Evolutionary conservation across 2,329 filamentous ascomycete species (phyloP), one percentile per base, ranked within the genome.

Genomic region (Microthyrium microscopicum): DNA sequence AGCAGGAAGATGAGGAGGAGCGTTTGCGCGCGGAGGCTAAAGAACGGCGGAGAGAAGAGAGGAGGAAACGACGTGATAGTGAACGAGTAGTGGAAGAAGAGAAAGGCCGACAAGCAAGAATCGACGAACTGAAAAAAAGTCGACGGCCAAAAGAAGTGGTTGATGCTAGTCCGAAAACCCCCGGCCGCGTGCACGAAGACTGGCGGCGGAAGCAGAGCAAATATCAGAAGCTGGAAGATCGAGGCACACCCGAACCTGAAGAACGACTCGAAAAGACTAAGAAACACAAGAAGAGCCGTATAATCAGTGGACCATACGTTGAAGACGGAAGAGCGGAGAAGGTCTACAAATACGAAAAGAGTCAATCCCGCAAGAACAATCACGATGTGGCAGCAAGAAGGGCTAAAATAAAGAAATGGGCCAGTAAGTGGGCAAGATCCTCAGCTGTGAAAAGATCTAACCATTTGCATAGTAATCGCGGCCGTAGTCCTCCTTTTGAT

Each of bases 331-430:
- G 51, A n/a, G 44, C 52, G 12, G 31, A 52, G 26, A 52, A 61
- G 21, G 53, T 54, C 4, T 54, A 60, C 19, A 53, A 59, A 33
- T 52, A 54, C 28, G 45, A 47, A 44, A 54, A 55, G 39, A 51
- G 42, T 47, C 19, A 37, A 32, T 11, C 48, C 54, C 16, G 49
- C 54, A 16, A 56, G 57, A 32, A 55, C 59, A 33, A 52, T 57
- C 20, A 46, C 51, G 25, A 47, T 46, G 20, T 43, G 38, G 44
- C 42, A 53, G 50, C 51, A 53, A 48, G 53, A 61, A 52, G 45
- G 50, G 44, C 53, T 37, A n/a, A 75, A 77, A 54, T 70, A 69
- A 44, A 64, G 73, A 41, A 68, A 71, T 75, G 48, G 49, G 68
- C 21, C 17, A 25, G n/a, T 60, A n/a, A 20, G 45, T 38, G n/a